Conservation (phyloP, 805 yeast species). For the Cyberlindnera mycetangii region DNA sequence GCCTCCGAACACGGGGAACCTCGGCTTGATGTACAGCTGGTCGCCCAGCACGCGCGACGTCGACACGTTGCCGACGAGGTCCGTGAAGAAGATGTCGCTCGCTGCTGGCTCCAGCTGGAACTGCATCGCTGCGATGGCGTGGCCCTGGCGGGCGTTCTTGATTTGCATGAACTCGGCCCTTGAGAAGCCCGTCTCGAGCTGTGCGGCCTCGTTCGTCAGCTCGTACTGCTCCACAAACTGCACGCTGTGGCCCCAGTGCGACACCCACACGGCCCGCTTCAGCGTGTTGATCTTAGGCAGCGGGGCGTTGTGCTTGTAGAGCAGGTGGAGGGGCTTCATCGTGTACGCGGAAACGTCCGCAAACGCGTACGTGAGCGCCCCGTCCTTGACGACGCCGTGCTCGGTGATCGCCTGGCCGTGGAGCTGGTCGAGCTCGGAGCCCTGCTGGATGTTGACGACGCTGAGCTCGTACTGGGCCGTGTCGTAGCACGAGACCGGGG, state of each 20-base stretch:
- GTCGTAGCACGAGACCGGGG: constrained; percentile 58
- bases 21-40: constrained; percentile 63
- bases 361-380: constrained; percentile 55
- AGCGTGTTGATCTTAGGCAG: constrained; percentile 56
- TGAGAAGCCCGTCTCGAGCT: constrained; percentile 66
- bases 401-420: constrained; percentile 30
- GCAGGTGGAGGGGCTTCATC: constrained; percentile 47
- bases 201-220: constrained; percentile 71
- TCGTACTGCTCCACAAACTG: constrained; percentile 86
- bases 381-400: constrained; percentile 38
- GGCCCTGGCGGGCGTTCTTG: constrained; percentile 46
- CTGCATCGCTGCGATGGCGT: constrained; percentile 60
- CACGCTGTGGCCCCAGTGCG: constrained; percentile 72
- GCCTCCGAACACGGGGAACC: constrained; percentile 94
- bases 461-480: constrained; percentile 45
- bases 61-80: constrained; percentile 90
- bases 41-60: constrained; percentile 49
- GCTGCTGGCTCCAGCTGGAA: constrained; percentile 50
- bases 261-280: constrained; percentile 80
- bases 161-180: constrained; percentile 74
- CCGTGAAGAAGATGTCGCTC: constrained; percentile 75
- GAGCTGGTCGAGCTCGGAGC: constrained; percentile 40
- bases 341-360: constrained; percentile 45
- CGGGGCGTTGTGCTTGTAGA: constrained; percentile 66
- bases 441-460: constrained; percentile 44